These are phyloP conservation scores for Chlorella sp. DNA, from an alignment of 139 green algal species.

Conservation along the genomic window DNA sequence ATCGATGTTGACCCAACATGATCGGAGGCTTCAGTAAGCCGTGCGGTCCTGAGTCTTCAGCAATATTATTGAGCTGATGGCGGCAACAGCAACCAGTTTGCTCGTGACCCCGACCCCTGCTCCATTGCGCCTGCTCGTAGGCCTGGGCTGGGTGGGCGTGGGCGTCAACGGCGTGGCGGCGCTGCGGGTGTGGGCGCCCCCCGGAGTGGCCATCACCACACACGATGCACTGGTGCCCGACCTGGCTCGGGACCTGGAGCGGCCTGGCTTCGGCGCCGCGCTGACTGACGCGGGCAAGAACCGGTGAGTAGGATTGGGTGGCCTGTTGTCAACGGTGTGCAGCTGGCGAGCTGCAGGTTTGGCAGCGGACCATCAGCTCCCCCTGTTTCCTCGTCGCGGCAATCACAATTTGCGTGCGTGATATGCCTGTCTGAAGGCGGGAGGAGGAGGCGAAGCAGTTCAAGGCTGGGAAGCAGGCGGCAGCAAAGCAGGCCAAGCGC, in stretches of 20 bases:
- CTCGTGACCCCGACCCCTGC: no score
- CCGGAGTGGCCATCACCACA: conserved; percentile 82
- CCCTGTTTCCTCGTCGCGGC: no score
- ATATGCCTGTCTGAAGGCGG: not conserved
- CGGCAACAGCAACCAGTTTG: no score
- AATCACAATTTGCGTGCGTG: no score
- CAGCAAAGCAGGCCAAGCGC: not conserved
- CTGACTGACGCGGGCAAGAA: conserved; percentile 37
- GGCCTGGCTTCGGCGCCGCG: conserved; percentile 77
- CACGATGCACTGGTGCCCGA: conserved; percentile 88
- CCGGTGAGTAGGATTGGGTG: not conserved
- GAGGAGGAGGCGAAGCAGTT: conserved; percentile 1
- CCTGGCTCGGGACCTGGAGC: conserved; percentile 75
- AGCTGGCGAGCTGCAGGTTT: no score
- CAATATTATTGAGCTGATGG: no score
- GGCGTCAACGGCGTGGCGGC: conserved; percentile 73
- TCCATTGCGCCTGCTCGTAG: conserved; percentile 40
- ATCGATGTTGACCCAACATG: no score
- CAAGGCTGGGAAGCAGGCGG: conserved; percentile 10
- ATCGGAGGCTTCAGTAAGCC: no score
- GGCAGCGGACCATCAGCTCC: no score
- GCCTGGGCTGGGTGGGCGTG: conserved; percentile 92
- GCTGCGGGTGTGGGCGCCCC: conserved; percentile 83
- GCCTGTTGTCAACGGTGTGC: no score
- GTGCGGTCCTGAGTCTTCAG: no score